Evolutionary conservation across 495 filamentous ascomycete genomes (phyloP).

Genomic region (Xylaria cubensis): DNA sequence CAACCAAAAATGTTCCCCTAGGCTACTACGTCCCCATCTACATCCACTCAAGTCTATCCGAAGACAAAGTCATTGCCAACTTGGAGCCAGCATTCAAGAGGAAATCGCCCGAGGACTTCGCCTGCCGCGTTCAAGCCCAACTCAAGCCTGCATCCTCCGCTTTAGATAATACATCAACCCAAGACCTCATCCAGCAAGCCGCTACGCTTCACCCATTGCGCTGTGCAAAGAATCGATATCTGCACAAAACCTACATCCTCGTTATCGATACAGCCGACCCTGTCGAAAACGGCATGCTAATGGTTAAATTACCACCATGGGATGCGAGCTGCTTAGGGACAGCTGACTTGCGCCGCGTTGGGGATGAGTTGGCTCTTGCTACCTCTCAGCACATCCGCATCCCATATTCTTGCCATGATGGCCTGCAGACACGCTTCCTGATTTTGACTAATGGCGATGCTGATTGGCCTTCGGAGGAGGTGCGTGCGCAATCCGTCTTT

Average conservation of each 20-base stretch:
- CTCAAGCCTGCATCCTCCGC: conserved; percentile 28
- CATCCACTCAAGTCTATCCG: conserved; percentile 9
- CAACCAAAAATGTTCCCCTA: conserved; percentile 6
- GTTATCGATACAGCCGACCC: conserved; percentile 31
- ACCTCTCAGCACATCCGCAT: conserved; percentile 27
- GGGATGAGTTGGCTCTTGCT: conserved; percentile 23
- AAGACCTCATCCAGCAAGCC: conserved; percentile 26
- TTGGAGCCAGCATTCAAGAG: conserved; percentile 14
- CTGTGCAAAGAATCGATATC: conserved; percentile 27
- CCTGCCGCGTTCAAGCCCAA: conserved; percentile 13
- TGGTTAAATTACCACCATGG: conserved; percentile 31
- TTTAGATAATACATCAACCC: conserved; percentile 10
- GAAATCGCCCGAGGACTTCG: not conserved
- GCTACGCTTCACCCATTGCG: conserved; percentile 27
- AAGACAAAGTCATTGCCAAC: not conserved
- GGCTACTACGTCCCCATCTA: conserved; percentile 17
- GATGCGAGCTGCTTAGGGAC: conserved; percentile 12
- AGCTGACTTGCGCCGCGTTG: conserved; percentile 15
- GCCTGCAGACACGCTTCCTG: conserved; percentile 32
- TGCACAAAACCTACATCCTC: conserved; percentile 29
- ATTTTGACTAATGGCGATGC: conserved; percentile 29
- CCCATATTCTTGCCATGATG: conserved; percentile 31
- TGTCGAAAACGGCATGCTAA: conserved; percentile 29
- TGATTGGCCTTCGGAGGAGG: conserved; percentile 29
- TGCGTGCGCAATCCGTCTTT: conserved; percentile 31